Conservation (phyloP, 2,329 filamentous ascomycete genomes). For the Talaromyces sp. region DNA sequence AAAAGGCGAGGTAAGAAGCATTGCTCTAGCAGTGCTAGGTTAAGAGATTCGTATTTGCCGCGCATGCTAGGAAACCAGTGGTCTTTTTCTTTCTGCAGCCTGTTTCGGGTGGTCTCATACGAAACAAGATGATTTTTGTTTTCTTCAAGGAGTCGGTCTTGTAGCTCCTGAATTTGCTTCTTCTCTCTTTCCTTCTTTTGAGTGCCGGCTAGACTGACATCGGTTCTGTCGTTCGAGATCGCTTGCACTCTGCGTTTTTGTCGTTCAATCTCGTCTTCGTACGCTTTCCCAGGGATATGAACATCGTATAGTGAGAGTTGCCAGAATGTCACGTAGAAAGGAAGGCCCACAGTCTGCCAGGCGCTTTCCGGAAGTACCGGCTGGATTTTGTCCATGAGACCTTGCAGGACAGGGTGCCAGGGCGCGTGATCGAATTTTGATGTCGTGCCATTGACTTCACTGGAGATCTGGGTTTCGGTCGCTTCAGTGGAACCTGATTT, state of each 20-base stretch:
- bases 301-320: conserved; percentile 80
- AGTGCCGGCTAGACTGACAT: conserved; percentile 65
- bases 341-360: conserved; percentile 68
- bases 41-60: conserved; percentile 63
- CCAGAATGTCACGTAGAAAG: conserved; percentile 92
- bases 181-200: conserved; percentile 67
- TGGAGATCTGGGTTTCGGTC: conserved; percentile 1
- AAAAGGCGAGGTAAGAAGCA: conserved; percentile 87
- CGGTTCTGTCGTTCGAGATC: conserved; percentile 67
- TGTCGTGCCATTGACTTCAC: conserved; percentile 21
- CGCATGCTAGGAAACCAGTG: conserved; percentile 71
- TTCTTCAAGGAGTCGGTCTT: conserved; percentile 69
- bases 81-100: conserved; percentile 71
- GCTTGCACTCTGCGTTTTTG: conserved; percentile 65
- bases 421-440: conserved; percentile 44
- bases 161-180: conserved; percentile 65
- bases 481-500: conserved; percentile 19
- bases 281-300: conserved; percentile 70
- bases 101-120: conserved; percentile 64
- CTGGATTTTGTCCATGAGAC: conserved; percentile 68
- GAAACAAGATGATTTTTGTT: conserved; percentile 66
- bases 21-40: conserved; percentile 77
- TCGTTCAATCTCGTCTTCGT: conserved; percentile 69
- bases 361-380: conserved; percentile 59
- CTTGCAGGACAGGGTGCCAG: conserved; percentile 69